These are phyloP conservation scores for Lactarius sp. DNA, from an alignment of 768 basidiomycete species.

Conservation along the genomic window DNA sequence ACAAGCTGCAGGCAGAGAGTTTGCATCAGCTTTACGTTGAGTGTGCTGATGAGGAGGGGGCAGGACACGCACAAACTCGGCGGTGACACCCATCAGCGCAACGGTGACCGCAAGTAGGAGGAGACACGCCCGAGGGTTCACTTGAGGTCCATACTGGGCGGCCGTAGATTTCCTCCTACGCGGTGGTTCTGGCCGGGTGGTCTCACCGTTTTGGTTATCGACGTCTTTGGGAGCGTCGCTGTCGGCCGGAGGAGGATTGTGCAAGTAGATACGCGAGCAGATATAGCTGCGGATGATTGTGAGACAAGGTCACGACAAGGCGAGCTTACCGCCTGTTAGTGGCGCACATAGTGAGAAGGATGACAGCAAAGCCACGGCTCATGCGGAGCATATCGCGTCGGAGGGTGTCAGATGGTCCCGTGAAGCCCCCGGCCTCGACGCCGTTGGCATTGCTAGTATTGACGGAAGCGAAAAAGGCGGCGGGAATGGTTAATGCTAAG, in stretches of 20 bases:
- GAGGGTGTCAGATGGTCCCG: too few relatives aligned
- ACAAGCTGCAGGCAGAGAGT: constrained; percentile 43
- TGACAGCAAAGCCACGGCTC: constrained; percentile 60
- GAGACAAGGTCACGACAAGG: constrained; percentile 5
- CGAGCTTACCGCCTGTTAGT: not conserved
- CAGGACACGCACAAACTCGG: constrained; percentile 54
- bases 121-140: constrained; percentile 61
- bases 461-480: too few relatives aligned
- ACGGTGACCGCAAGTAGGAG: constrained; percentile 48
- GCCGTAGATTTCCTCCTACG: constrained; percentile 39
- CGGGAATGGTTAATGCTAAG: too few relatives aligned
- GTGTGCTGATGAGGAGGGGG: not conserved
- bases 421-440: too few relatives aligned
- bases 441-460: too few relatives aligned
- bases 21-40: not conserved
- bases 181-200: constrained; percentile 33
- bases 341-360: constrained; percentile 56
- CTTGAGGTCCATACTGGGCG: constrained; percentile 46
- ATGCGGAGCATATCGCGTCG: constrained; percentile 50
- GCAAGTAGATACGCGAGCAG: constrained; percentile 61
- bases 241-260: constrained; percentile 67
- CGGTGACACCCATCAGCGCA: constrained; percentile 60
- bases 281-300: constrained; percentile 44
- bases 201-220: not conserved
- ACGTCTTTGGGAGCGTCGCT: constrained; percentile 33